Conservation (phyloP, 768 basidiomycete species). For the Boletus bicolor region DNA sequence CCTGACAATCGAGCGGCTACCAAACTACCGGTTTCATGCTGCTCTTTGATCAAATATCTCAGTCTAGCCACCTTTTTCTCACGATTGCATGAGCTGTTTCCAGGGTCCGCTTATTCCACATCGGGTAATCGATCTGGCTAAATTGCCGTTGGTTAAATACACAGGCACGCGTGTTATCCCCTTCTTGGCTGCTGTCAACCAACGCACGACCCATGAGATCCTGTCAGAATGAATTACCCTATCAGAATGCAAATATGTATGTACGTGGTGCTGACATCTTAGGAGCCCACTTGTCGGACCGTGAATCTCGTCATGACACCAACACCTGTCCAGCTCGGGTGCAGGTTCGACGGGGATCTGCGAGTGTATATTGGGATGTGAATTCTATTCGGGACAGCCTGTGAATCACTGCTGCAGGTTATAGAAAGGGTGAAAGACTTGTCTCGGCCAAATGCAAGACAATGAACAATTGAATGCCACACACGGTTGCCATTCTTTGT, state of each 20-base stretch:
- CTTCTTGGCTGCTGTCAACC: slow-evolving; percentile 13
- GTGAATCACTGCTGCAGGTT: slow-evolving; percentile 2
- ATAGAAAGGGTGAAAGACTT: neutral
- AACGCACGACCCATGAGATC: slow-evolving; percentile 6
- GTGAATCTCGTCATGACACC: slow-evolving; percentile 15
- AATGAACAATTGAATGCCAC: slow-evolving; percentile 3
- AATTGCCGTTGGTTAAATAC: slow-evolving; percentile 23
- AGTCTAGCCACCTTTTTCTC: slow-evolving; percentile 28
- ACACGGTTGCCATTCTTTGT: neutral
- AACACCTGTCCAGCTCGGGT: slow-evolving; percentile 12
- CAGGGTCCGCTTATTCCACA: slow-evolving; percentile 31
- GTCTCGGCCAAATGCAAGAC: slow-evolving; percentile 14
- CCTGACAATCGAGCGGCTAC: slow-evolving; percentile 34
- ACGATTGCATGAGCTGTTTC: slow-evolving; percentile 28
- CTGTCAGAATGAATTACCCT: slow-evolving; percentile 22
- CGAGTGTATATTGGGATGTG: neutral
- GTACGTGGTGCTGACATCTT: slow-evolving; percentile 9
- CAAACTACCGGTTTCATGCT: slow-evolving; percentile 29
- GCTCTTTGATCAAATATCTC: slow-evolving; percentile 26
- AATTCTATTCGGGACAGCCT: slow-evolving; percentile 13
- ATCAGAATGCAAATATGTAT: slow-evolving; percentile 27
- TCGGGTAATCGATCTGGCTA: slow-evolving; percentile 24
- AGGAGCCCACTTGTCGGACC: slow-evolving; percentile 18
- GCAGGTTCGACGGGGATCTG: slow-evolving; percentile 27
- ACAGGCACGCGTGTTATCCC: slow-evolving; percentile 25